Percentiles rank a stretch among this genome's conserved stretches.
These are phyloP conservation scores for Leishmania amazonensis DNA, from an alignment of 208 protist species.

Conservation along the genomic window DNA sequence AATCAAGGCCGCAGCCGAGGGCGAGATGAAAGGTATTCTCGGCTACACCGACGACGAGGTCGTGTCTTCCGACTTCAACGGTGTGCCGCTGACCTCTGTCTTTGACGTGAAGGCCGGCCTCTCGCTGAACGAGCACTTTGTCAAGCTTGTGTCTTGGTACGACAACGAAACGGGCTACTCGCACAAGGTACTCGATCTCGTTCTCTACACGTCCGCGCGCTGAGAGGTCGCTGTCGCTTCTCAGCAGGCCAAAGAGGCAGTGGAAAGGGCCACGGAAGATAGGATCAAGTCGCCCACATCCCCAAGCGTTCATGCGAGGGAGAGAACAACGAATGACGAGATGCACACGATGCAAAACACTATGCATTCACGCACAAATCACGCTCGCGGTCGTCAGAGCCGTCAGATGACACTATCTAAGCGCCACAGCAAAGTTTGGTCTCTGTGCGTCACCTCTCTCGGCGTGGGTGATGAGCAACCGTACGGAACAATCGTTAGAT, in stretches of 20 bases:
- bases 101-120: constrained; percentile 99
- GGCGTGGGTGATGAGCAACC: constrained; percentile 48
- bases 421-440: not conserved
- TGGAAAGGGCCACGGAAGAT: not conserved
- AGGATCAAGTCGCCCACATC: not conserved
- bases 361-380: too few species aligned
- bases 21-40: constrained; percentile 96
- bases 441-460: not conserved
- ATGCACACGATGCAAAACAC: too few species aligned
- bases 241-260: not conserved
- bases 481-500: constrained; percentile 77
- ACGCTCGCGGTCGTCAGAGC: too few species aligned
- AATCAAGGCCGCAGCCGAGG: constrained; percentile 92
- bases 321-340: not conserved
- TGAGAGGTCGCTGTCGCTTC: not conserved
- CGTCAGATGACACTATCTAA: too few species aligned
- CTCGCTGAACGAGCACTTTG: constrained; percentile 95
- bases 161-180: constrained; percentile 99
- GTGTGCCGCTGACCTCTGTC: constrained; percentile 95
- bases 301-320: not conserved
- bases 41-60: constrained; percentile 98
- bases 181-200: constrained; percentile 98
- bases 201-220: constrained; percentile 76
- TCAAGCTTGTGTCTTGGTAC: constrained; percentile 99
- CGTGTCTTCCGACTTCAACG: constrained; percentile 98